These are phyloP conservation scores for Globisporangium echinulatum DNA, from an alignment of 352 stramenopile species.

Conservation along the genomic window DNA sequence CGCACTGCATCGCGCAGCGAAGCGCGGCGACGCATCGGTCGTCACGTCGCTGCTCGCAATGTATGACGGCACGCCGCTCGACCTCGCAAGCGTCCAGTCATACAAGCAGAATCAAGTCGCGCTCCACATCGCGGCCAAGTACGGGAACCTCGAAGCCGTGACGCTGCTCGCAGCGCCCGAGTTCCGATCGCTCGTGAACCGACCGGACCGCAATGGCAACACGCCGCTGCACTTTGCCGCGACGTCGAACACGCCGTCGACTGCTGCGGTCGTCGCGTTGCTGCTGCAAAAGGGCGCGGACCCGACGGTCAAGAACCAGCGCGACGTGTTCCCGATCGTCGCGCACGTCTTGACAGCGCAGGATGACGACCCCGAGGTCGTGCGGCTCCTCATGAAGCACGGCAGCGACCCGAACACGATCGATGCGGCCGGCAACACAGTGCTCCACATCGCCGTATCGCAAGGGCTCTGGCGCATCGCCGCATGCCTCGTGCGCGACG, in stretches of 20 bases:
- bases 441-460: constrained; percentile 74
- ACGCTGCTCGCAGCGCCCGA: constrained; percentile 45
- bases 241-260: constrained; percentile 42
- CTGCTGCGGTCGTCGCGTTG: constrained; percentile 50
- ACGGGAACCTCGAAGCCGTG: constrained; percentile 56
- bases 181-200: constrained; percentile 53
- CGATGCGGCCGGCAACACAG: constrained; percentile 63
- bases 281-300: constrained; percentile 50
- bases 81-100: constrained; percentile 57
- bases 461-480: constrained; percentile 74
- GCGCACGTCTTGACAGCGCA: constrained; percentile 70
- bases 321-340: constrained; percentile 71
- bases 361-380: constrained; percentile 59
- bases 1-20: constrained; percentile 68
- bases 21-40: constrained; percentile 58
- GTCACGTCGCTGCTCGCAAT: constrained; percentile 69
- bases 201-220: constrained; percentile 71
- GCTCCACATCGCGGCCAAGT: constrained; percentile 78
- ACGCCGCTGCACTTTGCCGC: constrained; percentile 77
- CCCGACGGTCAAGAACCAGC: constrained; percentile 62
- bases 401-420: constrained; percentile 71
- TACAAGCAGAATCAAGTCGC: constrained; percentile 74
- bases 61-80: constrained; percentile 69
- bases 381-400: constrained; percentile 68
- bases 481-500: constrained; percentile 51